Conservation (phyloP, 352 stramenopile genomes). For the Phytophthora lateralis region DNA sequence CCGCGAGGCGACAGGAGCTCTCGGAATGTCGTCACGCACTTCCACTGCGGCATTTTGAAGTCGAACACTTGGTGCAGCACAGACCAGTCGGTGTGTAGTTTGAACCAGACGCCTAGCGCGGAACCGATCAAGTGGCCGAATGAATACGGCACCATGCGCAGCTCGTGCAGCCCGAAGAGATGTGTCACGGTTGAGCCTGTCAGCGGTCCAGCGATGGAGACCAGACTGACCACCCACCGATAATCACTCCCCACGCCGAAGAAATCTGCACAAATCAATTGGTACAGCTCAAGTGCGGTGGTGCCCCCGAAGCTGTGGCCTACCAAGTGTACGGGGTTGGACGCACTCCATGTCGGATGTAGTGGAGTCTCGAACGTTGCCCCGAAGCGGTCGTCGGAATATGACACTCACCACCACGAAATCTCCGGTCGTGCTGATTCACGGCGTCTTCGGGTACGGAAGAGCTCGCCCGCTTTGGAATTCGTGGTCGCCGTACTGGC, state of each 20-base stretch:
- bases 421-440: constrained; percentile 63
- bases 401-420: constrained; percentile 42
- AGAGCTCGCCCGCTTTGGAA: constrained; percentile 51
- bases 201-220: constrained; percentile 54
- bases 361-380: constrained; percentile 37
- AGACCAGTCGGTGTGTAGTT: constrained; percentile 43
- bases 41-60: constrained; percentile 70
- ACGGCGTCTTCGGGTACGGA: constrained; percentile 69
- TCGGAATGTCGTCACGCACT: constrained; percentile 21
- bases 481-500: constrained; percentile 57
- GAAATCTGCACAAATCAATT: constrained; percentile 54
- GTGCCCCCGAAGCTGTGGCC: constrained; percentile 75
- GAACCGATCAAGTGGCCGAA: constrained; percentile 35
- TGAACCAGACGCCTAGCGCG: constrained; percentile 47
- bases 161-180: constrained; percentile 36
- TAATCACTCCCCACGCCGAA: constrained; percentile 34
- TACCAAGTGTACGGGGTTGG: constrained; percentile 63
- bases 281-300: constrained; percentile 75
- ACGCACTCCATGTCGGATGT: constrained; percentile 54
- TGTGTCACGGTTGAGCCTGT: constrained; percentile 41
- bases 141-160: constrained; percentile 30
- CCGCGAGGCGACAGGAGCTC: constrained; percentile 44
- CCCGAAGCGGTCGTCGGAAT: constrained; percentile 50
- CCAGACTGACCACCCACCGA: constrained; percentile 55
- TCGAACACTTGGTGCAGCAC: constrained; percentile 50